Conservation (phyloP, 2,329 filamentous ascomycete genomes). For the Sporothrix schenckii region DNA sequence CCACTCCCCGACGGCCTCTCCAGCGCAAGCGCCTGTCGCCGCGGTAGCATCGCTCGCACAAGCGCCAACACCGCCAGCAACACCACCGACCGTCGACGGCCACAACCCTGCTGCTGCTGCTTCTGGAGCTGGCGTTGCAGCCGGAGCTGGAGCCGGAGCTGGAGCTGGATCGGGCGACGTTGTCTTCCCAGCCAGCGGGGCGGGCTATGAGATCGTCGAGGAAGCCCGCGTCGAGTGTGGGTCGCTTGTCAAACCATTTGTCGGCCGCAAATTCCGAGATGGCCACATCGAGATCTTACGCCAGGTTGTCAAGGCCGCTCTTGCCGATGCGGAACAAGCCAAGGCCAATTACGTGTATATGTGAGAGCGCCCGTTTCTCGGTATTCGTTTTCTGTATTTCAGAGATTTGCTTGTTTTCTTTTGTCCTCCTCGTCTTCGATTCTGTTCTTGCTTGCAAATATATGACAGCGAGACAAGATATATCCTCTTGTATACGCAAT, state of each 20-base stretch:
- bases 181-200: neutral
- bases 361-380: neutral
- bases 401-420: neutral
- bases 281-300: conserved; percentile 43
- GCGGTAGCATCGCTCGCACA: conserved; percentile 7
- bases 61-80: neutral
- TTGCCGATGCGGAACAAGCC: conserved; percentile 24
- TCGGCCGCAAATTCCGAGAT: conserved; percentile 41
- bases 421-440: no score
- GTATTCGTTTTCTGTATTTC: neutral
- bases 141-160: neutral
- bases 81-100: conserved; percentile 11
- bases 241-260: conserved; percentile 44
- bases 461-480: neutral
- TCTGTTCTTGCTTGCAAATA: neutral
- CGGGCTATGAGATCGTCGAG: conserved; percentile 45
- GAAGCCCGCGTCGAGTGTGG: conserved; percentile 43
- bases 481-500: neutral
- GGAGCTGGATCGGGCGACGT: no score
- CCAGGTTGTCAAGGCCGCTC: conserved; percentile 40
- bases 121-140: neutral
- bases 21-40: neutral
- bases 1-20: neutral
- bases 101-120: neutral
- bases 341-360: conserved; percentile 2